phyloP scores from a whole-genome alignment of 2,329 filamentous ascomycete genomes.

The Fusarium sp. region DNA sequence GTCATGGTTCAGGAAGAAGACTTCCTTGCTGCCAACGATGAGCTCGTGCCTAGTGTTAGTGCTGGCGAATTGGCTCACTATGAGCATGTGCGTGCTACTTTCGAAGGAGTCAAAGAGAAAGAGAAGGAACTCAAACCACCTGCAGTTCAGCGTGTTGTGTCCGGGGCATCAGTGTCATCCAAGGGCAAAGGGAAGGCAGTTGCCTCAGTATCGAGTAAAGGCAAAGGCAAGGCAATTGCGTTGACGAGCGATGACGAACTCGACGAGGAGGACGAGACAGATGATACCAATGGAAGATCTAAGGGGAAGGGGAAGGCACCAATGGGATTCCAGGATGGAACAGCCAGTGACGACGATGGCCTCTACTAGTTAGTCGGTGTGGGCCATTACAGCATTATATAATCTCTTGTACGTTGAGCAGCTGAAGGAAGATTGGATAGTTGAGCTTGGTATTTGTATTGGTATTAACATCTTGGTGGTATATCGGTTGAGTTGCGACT shows the following conservation, averaged over 20 bases:
- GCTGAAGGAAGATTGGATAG: conserved; percentile 23
- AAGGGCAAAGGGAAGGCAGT: conserved; percentile 54
- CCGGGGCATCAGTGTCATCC: conserved; percentile 48
- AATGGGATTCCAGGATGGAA: conserved; percentile 65
- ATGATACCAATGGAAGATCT: conserved; percentile 51
- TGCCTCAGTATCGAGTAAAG: conserved; percentile 45
- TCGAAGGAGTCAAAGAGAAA: conserved; percentile 73
- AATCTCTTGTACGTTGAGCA: conserved; percentile 32
- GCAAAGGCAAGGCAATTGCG: conserved; percentile 54
- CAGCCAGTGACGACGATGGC: conserved; percentile 69
- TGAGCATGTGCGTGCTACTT: conserved; percentile 82
- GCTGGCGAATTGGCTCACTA: conserved; percentile 94
- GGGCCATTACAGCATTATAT: conserved; percentile 20
- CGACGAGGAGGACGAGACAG: conserved; percentile 53
- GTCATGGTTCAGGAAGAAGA: conserved; percentile 93
- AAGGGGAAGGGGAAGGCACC: conserved; percentile 71
- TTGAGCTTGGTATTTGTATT: conserved; percentile 37
- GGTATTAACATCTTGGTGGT: conserved; percentile 39
- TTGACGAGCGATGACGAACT: conserved; percentile 53
- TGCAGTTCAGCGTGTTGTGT: conserved; percentile 44
- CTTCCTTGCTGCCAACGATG: conserved; percentile 83
- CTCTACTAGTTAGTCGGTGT: conserved; percentile 63
- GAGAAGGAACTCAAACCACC: conserved; percentile 56
- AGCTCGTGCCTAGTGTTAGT: conserved; percentile 94
- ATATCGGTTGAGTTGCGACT: conserved; percentile 34